These are phyloP conservation scores for Lachnellula hyalina DNA, from an alignment of 2,329 filamentous ascomycete species.

Conservation along the genomic window DNA sequence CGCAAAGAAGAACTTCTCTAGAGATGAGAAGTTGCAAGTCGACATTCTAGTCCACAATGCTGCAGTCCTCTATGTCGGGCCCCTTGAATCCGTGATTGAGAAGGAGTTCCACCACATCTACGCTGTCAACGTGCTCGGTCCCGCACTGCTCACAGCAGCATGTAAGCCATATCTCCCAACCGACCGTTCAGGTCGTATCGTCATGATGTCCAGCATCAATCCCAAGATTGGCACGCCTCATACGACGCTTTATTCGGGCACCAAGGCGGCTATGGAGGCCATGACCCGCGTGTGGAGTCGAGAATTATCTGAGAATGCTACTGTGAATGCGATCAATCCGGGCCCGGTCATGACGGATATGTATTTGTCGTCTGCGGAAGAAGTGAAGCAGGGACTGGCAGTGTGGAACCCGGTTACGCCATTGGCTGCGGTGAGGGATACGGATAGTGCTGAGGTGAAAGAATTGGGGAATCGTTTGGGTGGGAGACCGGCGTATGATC, in stretches of 20 bases:
- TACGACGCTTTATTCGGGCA: conserved; percentile 56
- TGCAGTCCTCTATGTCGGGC: conserved; percentile 60
- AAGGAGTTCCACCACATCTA: conserved; percentile 66
- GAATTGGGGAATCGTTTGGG: conserved; percentile 47
- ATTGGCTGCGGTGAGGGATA: conserved; percentile 52
- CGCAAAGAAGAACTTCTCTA: conserved; percentile 34
- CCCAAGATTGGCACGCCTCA: conserved; percentile 50
- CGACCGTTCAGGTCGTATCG: conserved; percentile 59
- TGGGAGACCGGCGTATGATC: conserved; percentile 55
- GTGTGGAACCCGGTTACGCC: conserved; percentile 58
- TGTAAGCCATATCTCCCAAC: conserved; percentile 60
- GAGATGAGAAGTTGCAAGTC: conserved; percentile 54
- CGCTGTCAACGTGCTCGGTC: conserved; percentile 74
- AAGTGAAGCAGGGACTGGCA: conserved; percentile 48
- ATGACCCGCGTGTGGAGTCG: conserved; percentile 46
- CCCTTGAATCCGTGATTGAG: conserved; percentile 52
- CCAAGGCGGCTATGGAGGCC: conserved; percentile 58
- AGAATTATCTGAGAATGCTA: conserved; percentile 49
- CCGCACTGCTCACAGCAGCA: conserved; percentile 69
- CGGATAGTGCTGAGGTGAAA: conserved; percentile 56
- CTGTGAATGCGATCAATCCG: conserved; percentile 53
- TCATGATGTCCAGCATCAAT: conserved; percentile 54
- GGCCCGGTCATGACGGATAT: conserved; percentile 58
- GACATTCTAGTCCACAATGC: conserved; percentile 86
- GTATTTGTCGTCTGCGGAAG: conserved; percentile 38